Evolutionary conservation across 495 filamentous ascomycete genomes (phyloP), one percentile per base, ranked within the genome.

Genomic region (Penicillium mononematosum): DNA sequence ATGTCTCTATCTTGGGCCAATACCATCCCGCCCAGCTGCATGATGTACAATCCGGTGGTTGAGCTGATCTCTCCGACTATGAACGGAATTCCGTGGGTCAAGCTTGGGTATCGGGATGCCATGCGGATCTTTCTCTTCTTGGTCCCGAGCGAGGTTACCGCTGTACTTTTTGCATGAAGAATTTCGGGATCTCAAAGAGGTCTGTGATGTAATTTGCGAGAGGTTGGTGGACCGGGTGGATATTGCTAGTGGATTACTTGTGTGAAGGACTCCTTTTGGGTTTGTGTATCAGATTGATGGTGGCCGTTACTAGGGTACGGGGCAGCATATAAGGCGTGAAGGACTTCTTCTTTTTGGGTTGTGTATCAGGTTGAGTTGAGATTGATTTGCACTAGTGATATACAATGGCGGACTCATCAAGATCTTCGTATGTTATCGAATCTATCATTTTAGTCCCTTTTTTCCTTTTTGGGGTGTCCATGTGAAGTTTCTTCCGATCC

Each of bases 371-470:
- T 8, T n/a, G 6, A 17, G 16, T 29, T 48, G 45, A 48, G 7
- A 48, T 10, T 34, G 50, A 44, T 10, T 17, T 39, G 25, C 29
- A 45, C 25, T 36, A 11, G n/a, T 51, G 3, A 12, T 56, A 44
- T 42, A 60, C 52, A 4, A 58, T 58, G 56, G 56, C 56, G 24
- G 49, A 45, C 19, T 27, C 42, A 54, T 41, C 47, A 60, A 38
- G 32, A 45, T 25, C 6, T 39, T 50, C 45, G 51, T 58, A 58
- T n/a, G 56, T 53, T 24, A 14, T 45, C 16, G 17, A 7, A 39
- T 19, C 29, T 22, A 4, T 17, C 19, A n/a, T 10, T 27, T 5
- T 46, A 12, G 8, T 46, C 4, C 41, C 2, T 22, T 3, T 52
- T 11, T 17, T 20, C 22, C 38, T 45, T 27, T 45, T 39, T 11